Evolutionary conservation across 108 stramenopile genomes (phyloP).

Genomic region (Bacterosira constricta): DNA sequence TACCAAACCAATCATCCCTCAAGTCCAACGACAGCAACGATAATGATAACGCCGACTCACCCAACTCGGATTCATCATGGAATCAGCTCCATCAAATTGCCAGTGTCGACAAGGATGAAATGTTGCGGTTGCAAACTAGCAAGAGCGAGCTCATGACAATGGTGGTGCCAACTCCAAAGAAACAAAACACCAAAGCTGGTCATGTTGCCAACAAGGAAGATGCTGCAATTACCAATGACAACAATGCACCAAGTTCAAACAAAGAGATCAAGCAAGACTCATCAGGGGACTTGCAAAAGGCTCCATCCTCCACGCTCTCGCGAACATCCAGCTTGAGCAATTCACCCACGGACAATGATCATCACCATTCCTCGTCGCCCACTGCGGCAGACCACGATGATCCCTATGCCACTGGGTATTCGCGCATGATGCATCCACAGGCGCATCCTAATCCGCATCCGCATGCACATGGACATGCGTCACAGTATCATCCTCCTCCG

Average conservation of each 20-base stretch:
- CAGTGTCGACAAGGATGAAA: conserved; percentile 65
- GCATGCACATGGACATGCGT: not conserved
- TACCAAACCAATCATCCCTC: conserved; percentile 1
- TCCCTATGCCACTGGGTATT: not conserved
- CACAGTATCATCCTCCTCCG: not conserved
- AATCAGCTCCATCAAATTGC: conserved; percentile 66
- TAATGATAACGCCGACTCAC: not conserved
- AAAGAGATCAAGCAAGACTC: not conserved
- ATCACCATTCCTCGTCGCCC: too few species aligned
- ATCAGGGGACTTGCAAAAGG: not conserved
- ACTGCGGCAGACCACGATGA: not conserved
- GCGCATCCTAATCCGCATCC: not conserved
- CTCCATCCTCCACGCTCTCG: not conserved
- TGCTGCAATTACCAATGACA: not conserved
- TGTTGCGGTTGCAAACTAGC: conserved; percentile 29
- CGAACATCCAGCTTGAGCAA: conserved; percentile 4
- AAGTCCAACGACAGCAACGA: not conserved
- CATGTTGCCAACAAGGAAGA: conserved; percentile 14
- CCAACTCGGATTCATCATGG: conserved; percentile 54
- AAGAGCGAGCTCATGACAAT: conserved; percentile 28
- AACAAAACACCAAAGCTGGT: not conserved
- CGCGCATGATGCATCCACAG: not conserved
- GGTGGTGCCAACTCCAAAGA: conserved; percentile 14
- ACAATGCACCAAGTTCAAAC: not conserved
- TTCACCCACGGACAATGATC: conserved; percentile 1